These are phyloP conservation scores for Pichia sp. DNA, from an alignment of 1,139 yeast genomes.

Conservation along the genomic window DNA sequence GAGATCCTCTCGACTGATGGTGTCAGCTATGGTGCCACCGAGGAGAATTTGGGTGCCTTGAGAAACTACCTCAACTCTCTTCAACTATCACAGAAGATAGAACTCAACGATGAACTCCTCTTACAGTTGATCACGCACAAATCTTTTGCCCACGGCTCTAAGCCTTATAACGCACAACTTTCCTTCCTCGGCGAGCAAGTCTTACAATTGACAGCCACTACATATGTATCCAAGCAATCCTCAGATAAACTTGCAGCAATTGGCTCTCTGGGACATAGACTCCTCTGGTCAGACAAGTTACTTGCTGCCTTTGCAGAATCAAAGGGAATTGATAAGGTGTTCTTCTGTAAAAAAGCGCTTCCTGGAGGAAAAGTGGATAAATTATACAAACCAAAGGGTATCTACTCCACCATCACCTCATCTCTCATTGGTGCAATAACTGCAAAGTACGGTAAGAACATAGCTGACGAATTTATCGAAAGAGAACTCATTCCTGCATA, in stretches of 20 bases:
- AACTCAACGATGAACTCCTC: conserved; percentile 46
- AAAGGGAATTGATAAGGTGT: conserved; percentile 41
- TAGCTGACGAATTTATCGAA: conserved; percentile 49
- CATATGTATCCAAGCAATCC: conserved; percentile 21
- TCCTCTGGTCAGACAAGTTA: conserved; percentile 42
- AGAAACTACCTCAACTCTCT: conserved; percentile 35
- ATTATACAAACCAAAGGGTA: conserved; percentile 40
- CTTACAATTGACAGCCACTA: conserved; percentile 52
- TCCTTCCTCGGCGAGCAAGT: conserved; percentile 72
- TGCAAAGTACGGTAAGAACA: conserved; percentile 55
- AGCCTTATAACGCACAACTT: conserved; percentile 83
- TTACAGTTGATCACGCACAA: conserved; percentile 86
- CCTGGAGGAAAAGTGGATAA: conserved; percentile 38
- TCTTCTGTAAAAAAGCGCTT: conserved; percentile 57
- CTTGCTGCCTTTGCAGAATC: conserved; percentile 48
- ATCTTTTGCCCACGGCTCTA: conserved; percentile 85
- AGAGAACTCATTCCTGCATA: conserved; percentile 35
- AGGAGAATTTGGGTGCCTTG: conserved; percentile 41
- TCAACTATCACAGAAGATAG: conserved; percentile 27
- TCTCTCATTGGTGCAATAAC: conserved; percentile 81
- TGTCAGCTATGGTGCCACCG: conserved; percentile 36
- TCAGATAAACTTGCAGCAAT: conserved; percentile 57
- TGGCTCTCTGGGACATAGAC: conserved; percentile 49
- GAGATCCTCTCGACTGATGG: conserved; percentile 59
- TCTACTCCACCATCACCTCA: conserved; percentile 61